phyloP scores from a whole-genome alignment of 2,329 filamentous ascomycete genomes.

The Trichophyton simii region DNA sequence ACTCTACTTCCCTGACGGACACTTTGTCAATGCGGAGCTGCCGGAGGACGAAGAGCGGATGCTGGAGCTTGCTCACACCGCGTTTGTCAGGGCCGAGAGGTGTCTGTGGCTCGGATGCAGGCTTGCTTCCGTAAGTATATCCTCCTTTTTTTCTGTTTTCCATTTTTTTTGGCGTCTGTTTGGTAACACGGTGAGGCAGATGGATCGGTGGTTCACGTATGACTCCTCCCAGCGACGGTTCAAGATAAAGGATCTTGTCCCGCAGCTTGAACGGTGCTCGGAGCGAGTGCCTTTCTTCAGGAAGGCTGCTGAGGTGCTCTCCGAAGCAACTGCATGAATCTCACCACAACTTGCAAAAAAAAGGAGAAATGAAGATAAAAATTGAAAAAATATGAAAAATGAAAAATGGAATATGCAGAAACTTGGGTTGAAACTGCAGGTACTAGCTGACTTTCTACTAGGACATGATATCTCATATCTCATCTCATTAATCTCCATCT shows the following conservation, averaged over 20 bases:
- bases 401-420: too few relatives aligned
- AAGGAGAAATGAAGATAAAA: neutral
- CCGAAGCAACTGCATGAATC: neutral
- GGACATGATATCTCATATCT: too few relatives aligned
- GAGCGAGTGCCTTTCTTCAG: constrained; percentile 2
- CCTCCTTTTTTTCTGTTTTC: neutral
- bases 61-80: constrained; percentile 39
- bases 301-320: neutral
- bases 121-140: constrained; percentile 30
- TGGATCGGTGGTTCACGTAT: constrained; percentile 32
- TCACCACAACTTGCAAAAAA: neutral
- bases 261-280: constrained; percentile 7
- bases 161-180: neutral
- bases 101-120: constrained; percentile 39
- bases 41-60: constrained; percentile 44
- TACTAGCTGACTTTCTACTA: too few relatives aligned
- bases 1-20: constrained; percentile 36
- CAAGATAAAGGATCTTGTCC: constrained; percentile 21
- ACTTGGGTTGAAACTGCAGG: too few relatives aligned
- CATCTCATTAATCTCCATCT: neutral
- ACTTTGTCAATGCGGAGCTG: constrained; percentile 36
- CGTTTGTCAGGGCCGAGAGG: constrained; percentile 38
- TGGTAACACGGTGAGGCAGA: constrained; percentile 15
- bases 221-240: constrained; percentile 22
- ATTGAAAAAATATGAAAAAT: neutral